Conservation (phyloP, 495 filamentous ascomycete species). For the Annulohypoxylon maeteangense region DNA sequence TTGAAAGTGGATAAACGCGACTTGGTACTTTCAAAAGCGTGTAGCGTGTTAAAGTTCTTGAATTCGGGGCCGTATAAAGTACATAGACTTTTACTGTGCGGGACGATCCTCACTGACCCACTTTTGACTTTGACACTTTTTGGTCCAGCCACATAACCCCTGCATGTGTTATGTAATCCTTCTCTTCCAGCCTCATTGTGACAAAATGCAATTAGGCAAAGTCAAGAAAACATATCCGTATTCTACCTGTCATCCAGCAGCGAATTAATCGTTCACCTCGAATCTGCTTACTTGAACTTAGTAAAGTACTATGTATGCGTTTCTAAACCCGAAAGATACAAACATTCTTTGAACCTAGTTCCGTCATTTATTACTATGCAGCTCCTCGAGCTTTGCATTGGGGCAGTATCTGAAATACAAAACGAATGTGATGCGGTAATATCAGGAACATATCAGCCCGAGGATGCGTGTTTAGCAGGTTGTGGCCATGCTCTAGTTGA, state of each 20-base stretch:
- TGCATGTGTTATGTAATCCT: background rate
- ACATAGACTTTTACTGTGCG: too few relatives aligned
- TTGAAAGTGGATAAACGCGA: slow-evolving; percentile 33
- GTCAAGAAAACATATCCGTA: background rate
- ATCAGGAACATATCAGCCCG: slow-evolving; percentile 6
- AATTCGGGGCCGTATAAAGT: background rate
- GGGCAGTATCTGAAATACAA: slow-evolving; percentile 38
- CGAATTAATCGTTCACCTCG: background rate
- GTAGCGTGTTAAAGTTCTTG: slow-evolving; percentile 20
- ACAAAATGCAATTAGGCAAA: background rate
- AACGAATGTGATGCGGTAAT: slow-evolving; percentile 44
- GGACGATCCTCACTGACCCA: background rate
- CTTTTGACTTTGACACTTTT: background rate
- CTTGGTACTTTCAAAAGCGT: slow-evolving; percentile 18
- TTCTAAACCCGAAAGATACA: background rate
- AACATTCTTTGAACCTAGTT: slow-evolving; percentile 1
- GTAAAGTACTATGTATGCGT: background rate
- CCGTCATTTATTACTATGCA: slow-evolving; percentile 37
- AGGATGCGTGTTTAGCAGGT: slow-evolving; percentile 35
- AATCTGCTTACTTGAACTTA: background rate
- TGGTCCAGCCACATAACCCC: background rate
- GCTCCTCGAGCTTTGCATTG: slow-evolving; percentile 38
- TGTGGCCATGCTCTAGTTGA: slow-evolving; percentile 52
- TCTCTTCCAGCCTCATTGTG: background rate
- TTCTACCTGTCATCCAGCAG: background rate